Base-by-base conservation (phyloP, 495 filamentous ascomycete genomes). In the Penicillium canescens region DNA sequence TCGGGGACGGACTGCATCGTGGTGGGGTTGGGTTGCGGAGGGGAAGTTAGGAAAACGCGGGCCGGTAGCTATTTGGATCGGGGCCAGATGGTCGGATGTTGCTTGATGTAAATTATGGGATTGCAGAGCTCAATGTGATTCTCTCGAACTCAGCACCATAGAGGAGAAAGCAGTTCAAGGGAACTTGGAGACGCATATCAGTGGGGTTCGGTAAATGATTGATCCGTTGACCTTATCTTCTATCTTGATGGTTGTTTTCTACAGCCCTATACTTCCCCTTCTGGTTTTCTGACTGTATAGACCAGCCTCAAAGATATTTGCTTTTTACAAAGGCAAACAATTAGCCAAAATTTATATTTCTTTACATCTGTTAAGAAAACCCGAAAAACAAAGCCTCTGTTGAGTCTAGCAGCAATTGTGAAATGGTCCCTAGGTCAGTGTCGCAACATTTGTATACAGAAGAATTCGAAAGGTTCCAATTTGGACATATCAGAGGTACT, bases 1-100 rank as follows among this genome's bases (percentile, higher is more conserved):
- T 91, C 88, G 12, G 89, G 89, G 75, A 92, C 86, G 52, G 88
- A 85, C 75, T 90, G 86, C 87, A 92, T 86, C 55, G 80, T 86
- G 67, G 48, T 39, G 54, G 46, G 57, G 54, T 50, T 38, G 43
- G 28, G 41, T 35, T 36, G 41, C 42, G 33, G 16, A 45, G 18
- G 34, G 26, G 21, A 23, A 28, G 33, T 38, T 35, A 33, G 9
- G 43, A 18, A 31, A n/a, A 33, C 14, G 12, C 4, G 14, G 13
- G 39, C 40, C 24, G 16, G 2, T 13, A 18, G 7, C 24, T 36
- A 23, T 38, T 26, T 34, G 43, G 16, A 6, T 20, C 7, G 28
- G 28, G 28, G 8, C 28, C 28, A 31, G 28, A 31, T 31, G 5
- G 9, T 31, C 28, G 28, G 28, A 31, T 31, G 8, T 9, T 9